A percentile compares a stretch with the other conserved stretches of the same genome.
These are phyloP conservation scores for Euclidium syriacum DNA, from an alignment of 345 rosid species.

Conservation along the genomic window DNA sequence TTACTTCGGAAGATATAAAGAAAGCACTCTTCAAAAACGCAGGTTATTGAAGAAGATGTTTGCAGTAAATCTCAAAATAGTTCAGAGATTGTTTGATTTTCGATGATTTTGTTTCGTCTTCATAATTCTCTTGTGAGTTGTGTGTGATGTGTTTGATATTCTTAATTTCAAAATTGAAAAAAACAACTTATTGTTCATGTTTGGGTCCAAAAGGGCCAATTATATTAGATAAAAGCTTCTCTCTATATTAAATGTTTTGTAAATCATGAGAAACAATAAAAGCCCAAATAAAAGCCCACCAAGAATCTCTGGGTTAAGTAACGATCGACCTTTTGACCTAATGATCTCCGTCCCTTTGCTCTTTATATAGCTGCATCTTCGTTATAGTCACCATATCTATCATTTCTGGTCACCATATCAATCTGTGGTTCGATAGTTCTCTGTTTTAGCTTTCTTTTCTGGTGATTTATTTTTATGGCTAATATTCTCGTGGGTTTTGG, in stretches of 20 bases:
- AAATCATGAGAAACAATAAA: background rate
- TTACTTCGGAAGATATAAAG: too few relatives aligned
- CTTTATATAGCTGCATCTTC: too few relatives aligned
- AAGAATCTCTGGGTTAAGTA: too few relatives aligned
- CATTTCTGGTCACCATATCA: too few relatives aligned
- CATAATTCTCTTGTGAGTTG: background rate
- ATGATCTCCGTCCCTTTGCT: background rate
- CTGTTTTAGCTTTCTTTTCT: background rate
- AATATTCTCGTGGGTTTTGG: background rate
- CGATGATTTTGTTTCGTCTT: background rate
- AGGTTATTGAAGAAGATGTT: too few relatives aligned
- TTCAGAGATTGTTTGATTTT: background rate
- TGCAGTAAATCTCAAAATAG: too few relatives aligned
- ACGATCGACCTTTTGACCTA: slow-evolving; percentile 26
- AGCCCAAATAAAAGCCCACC: background rate
- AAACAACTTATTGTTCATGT: background rate
- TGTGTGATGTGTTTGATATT: background rate
- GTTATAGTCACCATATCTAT: too few relatives aligned
- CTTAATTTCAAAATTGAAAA: background rate
- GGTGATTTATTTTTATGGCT: background rate
- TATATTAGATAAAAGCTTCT: background rate
- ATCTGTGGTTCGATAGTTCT: background rate
- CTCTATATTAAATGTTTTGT: background rate
- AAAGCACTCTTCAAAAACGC: too few relatives aligned
- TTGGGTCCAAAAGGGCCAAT: background rate